Evolutionary conservation across 176 grass and related monocot species (phyloP).

Genomic region (Calamus simplicifolius): DNA sequence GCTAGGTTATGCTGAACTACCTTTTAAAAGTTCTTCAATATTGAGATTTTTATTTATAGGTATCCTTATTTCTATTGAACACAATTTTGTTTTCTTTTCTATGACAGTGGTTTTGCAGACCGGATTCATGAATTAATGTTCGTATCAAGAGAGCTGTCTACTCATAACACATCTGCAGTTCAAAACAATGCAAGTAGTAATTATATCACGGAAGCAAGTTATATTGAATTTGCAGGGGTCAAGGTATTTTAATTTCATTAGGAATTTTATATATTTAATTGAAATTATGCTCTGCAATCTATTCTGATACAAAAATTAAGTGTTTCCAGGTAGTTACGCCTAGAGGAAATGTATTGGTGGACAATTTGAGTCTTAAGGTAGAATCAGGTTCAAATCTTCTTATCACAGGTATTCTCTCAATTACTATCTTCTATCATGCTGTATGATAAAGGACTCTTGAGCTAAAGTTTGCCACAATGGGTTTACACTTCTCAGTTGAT

Average conservation of each 20-base stretch:
- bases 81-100: not conserved
- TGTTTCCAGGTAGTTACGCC: slow-evolving; percentile 90
- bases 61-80: not conserved
- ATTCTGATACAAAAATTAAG: slow-evolving; percentile 26
- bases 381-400: slow-evolving; percentile 96
- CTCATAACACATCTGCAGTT: slow-evolving; percentile 41
- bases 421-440: no score
- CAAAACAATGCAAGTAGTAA: slow-evolving; percentile 51
- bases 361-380: slow-evolving; percentile 81
- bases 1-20: no score
- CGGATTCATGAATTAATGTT: slow-evolving; percentile 84
- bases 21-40: not conserved
- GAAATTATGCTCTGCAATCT: slow-evolving; percentile 11
- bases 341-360: slow-evolving; percentile 79
- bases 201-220: slow-evolving; percentile 85
- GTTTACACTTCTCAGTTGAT: no score
- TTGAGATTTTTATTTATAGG: not conserved
- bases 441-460: no score
- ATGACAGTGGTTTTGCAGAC: slow-evolving; percentile 91
- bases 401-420: slow-evolving; percentile 67
- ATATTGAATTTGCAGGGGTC: slow-evolving; percentile 92
- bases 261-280: slow-evolving; percentile 10
- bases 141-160: slow-evolving; percentile 66
- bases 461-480: no score
- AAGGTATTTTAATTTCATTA: slow-evolving; percentile 46